Percentiles rank a stretch among this genome's conserved stretches.
Evolutionary conservation across 768 basidiomycete genomes (phyloP).

Genomic region (Gymnopilus junonius): DNA sequence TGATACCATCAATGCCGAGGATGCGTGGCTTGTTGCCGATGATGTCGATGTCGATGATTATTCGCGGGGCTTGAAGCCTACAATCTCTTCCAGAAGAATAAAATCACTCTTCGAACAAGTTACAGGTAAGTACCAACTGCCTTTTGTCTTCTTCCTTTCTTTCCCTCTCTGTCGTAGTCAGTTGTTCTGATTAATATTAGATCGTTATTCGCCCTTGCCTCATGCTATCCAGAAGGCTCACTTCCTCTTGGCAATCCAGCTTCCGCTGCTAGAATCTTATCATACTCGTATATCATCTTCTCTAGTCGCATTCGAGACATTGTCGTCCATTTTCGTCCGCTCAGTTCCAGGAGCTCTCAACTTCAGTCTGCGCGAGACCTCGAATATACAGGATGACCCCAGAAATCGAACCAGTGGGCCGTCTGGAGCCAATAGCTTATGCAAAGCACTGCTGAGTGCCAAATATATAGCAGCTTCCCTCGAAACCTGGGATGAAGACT

Average conservation of each 20-base stretch:
- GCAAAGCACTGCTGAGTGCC: conserved; percentile 86
- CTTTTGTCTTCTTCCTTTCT: too few species aligned
- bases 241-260: conserved; percentile 85
- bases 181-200: conserved; percentile 39
- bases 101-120: conserved; percentile 91
- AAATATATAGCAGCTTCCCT: conserved; percentile 72
- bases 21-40: conserved; percentile 87
- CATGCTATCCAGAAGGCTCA: conserved; percentile 74
- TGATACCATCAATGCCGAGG: conserved; percentile 75
- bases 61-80: conserved; percentile 60
- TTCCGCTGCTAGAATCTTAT: conserved; percentile 83
- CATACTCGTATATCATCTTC: conserved; percentile 78
- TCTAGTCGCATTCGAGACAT: conserved; percentile 91
- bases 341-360: conserved; percentile 91
- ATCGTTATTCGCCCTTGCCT: conserved; percentile 91
- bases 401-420: conserved; percentile 78
- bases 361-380: conserved; percentile 45
- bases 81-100: conserved; percentile 82
- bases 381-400: conserved; percentile 55
- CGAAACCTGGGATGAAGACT: conserved; percentile 87
- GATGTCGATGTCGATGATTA: conserved; percentile 49
- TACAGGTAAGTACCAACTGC: conserved; percentile 60
- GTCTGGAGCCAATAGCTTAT: conserved; percentile 80
- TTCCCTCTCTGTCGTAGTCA: neutral
- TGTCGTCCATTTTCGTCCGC: conserved; percentile 86